Base-by-base conservation (phyloP, 2,329 filamentous ascomycete genomes). In the Colletotrichum sp. region DNA sequence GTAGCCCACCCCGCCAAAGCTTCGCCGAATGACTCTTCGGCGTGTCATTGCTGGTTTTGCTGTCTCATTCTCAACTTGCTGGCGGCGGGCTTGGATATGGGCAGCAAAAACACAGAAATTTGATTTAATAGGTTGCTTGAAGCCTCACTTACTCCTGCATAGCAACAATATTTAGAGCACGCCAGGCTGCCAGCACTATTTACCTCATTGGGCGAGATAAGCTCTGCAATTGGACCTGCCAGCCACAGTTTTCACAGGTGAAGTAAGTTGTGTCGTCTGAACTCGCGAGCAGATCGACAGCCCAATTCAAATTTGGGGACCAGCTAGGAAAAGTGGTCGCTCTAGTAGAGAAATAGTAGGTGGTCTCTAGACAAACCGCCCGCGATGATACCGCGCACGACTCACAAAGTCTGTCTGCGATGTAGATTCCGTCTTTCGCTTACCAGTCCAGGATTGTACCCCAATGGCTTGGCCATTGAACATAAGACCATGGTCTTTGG, bases 1-100 rank as follows among this genome's bases (percentile, higher is more conserved):
- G 24, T 24, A 32, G 18, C 71, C 14, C 64, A 36, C 10, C 43
- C 60, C 59, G 36, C 39, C 73, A 71, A 68, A 73, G 64, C 68
- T 57, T 75, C 70, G 72, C 64, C 57, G 57, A 71, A 21, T 34
- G 59, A 63, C 28, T 21, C 32, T 30, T 32, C 26, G 13, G 26
- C 12, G 43, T 52, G n/a, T 28, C 21, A 59, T 59, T 18, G 55
- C 16, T 59, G 14, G 24, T 24, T 24, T 8, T 57, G 52, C 55
- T 3, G 55, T 59, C 13, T 28, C 16, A 13, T 13, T 43, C 1
- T 43, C 18, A 39, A 18, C 14, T 39, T 39, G 8, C 18, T 48
- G 39, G 18, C n/a, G 10, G n/a, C n/a, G 10, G n/a, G 43, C 43
- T 21, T 13, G 10, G 10, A 2, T 7, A 7, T 1, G 12, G 43